Conservation (phyloP, 495 filamentous ascomycete species). For the Daldinia decipiens region DNA sequence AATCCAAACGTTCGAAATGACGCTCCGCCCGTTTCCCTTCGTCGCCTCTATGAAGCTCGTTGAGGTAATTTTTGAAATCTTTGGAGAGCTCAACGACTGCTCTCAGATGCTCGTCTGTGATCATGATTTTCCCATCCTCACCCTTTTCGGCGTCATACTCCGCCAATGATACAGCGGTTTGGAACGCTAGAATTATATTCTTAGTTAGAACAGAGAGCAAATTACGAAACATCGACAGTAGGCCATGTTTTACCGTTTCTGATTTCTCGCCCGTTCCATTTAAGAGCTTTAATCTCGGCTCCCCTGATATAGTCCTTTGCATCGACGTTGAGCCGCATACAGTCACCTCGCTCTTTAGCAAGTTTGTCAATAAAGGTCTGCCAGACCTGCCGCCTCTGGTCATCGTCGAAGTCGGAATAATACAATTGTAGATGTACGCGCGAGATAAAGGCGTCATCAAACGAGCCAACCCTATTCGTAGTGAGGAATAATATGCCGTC, state of each 20-base stretch:
- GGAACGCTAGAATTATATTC: conserved; percentile 47
- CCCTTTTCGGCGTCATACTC: conserved; percentile 29
- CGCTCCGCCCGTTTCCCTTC: conserved; percentile 24
- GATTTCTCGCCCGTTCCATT: conserved; percentile 38
- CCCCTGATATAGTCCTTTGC: too few relatives aligned
- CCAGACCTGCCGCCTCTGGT: too few relatives aligned
- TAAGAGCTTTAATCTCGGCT: conserved; percentile 13
- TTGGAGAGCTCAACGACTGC: conserved; percentile 11
- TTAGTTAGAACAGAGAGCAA: too few relatives aligned
- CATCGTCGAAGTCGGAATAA: too few relatives aligned
- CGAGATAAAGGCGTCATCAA: too few relatives aligned
- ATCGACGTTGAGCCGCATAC: too few relatives aligned
- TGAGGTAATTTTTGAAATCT: conserved; percentile 44
- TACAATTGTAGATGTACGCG: too few relatives aligned
- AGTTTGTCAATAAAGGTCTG: too few relatives aligned
- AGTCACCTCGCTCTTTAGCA: too few relatives aligned
- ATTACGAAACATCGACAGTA: too few relatives aligned
- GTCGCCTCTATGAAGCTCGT: conserved; percentile 32
- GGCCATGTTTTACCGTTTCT: too few relatives aligned
- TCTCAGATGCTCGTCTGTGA: conserved; percentile 23
- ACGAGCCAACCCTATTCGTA: conserved; percentile 61
- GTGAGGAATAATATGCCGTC: conserved; percentile 67
- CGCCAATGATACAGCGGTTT: conserved; percentile 54
- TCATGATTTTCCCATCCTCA: conserved; percentile 3
- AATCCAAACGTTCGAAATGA: conserved; percentile 34